Evolutionary conservation across 2,329 filamentous ascomycete species (phyloP), one percentile per base, ranked within the genome.

Genomic region (Aspergillus unguis): DNA sequence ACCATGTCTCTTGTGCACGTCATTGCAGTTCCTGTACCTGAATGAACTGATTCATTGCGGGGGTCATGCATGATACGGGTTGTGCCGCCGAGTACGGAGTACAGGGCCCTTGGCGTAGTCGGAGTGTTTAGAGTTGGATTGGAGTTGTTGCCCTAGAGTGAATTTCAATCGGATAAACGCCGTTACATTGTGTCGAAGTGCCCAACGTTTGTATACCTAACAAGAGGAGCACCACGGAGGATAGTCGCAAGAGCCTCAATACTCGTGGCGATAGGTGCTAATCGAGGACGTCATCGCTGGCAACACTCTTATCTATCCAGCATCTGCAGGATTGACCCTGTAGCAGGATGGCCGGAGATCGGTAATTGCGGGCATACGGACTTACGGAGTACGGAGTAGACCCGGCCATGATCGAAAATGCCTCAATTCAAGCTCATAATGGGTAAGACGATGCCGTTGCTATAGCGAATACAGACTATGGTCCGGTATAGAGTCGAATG

Each of bases 61-160:
- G n/a, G 42, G n/a, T 44, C 36, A 44, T 44, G 42, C 42, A 44
- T 31, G 42, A 44, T 44, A 44, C 42, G 42, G 42, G 17, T 6
- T 32, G 3, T 25, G 25, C 42, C 26, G 28, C 25, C 42, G 25
- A 23, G 42, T 17, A 23, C 10, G 26, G 9, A 42, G 11, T 41
- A 11, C 3, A 17, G n/a, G 25, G 7, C 9, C 25, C 38, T 42
- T 9, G 10, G 25, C 10, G 25, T 7, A 42, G 4, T 29, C 6
- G 3, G 8, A 8, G 11, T 25, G 17, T 17, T 17, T 10, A n/a
- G 38, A n/a, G 17, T 28, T 11, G 6, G 35, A 10, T 6, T 6
- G 9, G n/a, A 37, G 2, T 17, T 10, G 11, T 11, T 11, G 17
- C 8, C 9, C 26, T 6, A 28, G 25, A 10, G 9, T 37, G 9